Evolutionary conservation across 257 asterid genomes (phyloP).

Genomic region (Nicotiana sylvestris): DNA sequence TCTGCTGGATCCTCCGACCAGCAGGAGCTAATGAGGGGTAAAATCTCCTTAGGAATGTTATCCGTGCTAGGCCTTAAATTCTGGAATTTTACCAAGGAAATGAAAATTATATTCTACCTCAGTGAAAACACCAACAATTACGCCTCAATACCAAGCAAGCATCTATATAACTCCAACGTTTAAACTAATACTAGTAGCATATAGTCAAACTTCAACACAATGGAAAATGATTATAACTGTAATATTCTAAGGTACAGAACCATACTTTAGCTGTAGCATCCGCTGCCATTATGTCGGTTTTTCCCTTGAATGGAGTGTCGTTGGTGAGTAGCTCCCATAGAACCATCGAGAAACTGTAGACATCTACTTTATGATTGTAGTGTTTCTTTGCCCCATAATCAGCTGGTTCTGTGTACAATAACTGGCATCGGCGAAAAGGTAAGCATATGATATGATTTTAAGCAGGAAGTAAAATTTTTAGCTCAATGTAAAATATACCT

Average conservation of each 20-base stretch:
- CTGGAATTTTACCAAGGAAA: constrained; percentile 16
- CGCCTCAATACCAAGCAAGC: too few relatives aligned
- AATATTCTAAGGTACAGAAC: neutral
- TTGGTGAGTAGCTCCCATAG: constrained; percentile 60
- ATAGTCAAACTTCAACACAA: neutral
- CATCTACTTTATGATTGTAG: constrained; percentile 59
- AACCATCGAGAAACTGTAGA: constrained; percentile 57
- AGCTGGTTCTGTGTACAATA: constrained; percentile 32
- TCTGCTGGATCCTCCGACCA: constrained; percentile 50
- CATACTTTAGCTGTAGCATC: constrained; percentile 47
- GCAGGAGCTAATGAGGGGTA: constrained; percentile 39
- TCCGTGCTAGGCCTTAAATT: constrained; percentile 51
- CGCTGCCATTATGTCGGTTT: constrained; percentile 39
- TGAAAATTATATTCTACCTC: neutral
- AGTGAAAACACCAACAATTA: neutral
- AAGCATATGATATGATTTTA: neutral
- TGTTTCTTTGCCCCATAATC: constrained; percentile 37
- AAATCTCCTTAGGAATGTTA: constrained; percentile 34
- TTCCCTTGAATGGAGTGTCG: constrained; percentile 47
- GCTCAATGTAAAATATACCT: constrained; percentile 29
- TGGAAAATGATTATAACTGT: neutral
- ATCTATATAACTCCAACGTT: neutral
- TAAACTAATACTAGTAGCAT: neutral
- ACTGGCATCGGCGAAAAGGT: constrained; percentile 25
- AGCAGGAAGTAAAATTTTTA: neutral